These are phyloP conservation scores for Haematococcus lacustris DNA, from an alignment of 139 green algal species.

Conservation along the genomic window DNA sequence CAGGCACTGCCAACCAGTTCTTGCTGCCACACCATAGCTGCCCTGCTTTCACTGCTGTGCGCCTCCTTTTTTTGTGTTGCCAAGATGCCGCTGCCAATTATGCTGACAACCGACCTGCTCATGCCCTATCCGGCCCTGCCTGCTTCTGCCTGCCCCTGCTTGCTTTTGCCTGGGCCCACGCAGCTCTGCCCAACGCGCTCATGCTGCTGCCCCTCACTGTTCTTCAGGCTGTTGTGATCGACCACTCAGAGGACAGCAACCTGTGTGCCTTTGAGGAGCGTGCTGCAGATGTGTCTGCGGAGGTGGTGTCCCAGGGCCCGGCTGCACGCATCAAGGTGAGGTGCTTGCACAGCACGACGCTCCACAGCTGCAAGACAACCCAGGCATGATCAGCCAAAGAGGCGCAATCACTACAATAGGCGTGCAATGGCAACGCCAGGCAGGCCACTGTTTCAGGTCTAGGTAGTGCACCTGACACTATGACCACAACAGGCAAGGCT, in stretches of 20 bases:
- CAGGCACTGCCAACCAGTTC: background rate
- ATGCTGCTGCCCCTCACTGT: background rate
- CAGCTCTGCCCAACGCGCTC: background rate
- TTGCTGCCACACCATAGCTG: background rate
- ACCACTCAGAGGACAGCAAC: conserved; percentile 13
- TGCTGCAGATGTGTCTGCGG: conserved; percentile 13
- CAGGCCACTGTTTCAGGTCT: too few species aligned
- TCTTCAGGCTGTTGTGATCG: conserved; percentile 21
- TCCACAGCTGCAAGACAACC: background rate
- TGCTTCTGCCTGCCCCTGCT: background rate
- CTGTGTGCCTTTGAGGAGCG: conserved; percentile 14
- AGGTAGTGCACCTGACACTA: too few species aligned
- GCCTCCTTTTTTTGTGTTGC: too few species aligned
- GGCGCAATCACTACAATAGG: too few species aligned
- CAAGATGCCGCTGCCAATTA: too few species aligned
- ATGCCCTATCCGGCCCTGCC: background rate
- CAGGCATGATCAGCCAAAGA: too few species aligned
- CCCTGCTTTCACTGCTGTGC: too few species aligned
- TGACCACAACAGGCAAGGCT: too few species aligned
- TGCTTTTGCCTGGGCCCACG: background rate
- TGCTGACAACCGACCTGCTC: background rate
- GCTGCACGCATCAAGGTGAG: conserved; percentile 13
- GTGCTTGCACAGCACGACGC: background rate
- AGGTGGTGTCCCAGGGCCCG: conserved; percentile 3
- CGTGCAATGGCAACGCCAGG: too few species aligned